Conservation (phyloP, 148 eudicot genomes). For the Rhododendron henanense region DNA sequence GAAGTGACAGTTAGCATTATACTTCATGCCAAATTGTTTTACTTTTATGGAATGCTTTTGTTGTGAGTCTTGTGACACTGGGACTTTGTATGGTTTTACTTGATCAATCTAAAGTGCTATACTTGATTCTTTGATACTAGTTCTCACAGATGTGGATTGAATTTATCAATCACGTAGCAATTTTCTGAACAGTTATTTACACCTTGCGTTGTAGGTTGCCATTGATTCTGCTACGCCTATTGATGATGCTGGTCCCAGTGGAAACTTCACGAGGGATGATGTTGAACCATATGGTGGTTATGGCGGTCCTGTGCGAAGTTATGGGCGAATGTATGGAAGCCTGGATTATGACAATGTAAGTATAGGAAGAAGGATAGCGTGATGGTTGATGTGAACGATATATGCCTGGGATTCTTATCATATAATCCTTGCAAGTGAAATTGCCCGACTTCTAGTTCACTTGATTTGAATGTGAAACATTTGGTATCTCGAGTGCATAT, state of each 20-base stretch:
- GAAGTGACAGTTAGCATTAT: not conserved
- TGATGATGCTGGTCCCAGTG: constrained; percentile 83
- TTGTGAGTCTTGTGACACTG: not conserved
- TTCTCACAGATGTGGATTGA: not conserved
- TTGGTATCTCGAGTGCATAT: not conserved
- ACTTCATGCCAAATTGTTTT: not conserved
- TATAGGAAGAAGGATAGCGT: not conserved
- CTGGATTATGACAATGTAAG: constrained; percentile 87
- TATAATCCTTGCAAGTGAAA: not conserved
- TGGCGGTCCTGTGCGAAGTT: constrained; percentile 75
- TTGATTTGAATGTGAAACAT: not conserved
- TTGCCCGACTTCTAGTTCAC: not conserved
- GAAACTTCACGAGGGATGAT: constrained; percentile 58
- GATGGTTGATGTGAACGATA: not conserved
- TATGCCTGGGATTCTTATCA: not conserved
- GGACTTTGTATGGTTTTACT: not conserved
- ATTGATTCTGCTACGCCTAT: constrained; percentile 93
- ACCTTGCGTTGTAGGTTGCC: constrained; percentile 62
- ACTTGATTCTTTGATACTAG: not conserved
- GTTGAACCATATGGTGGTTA: constrained; percentile 64
- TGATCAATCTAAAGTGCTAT: not conserved
- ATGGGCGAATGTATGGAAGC: constrained; percentile 79
- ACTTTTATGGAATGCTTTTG: not conserved
- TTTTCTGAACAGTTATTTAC: not conserved
- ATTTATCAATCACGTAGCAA: not conserved